Percentiles rank a stretch among this genome's conserved stretches.
Evolutionary conservation across 1,139 yeast genomes (phyloP).

Genomic region (Debaryomyces sp.): DNA sequence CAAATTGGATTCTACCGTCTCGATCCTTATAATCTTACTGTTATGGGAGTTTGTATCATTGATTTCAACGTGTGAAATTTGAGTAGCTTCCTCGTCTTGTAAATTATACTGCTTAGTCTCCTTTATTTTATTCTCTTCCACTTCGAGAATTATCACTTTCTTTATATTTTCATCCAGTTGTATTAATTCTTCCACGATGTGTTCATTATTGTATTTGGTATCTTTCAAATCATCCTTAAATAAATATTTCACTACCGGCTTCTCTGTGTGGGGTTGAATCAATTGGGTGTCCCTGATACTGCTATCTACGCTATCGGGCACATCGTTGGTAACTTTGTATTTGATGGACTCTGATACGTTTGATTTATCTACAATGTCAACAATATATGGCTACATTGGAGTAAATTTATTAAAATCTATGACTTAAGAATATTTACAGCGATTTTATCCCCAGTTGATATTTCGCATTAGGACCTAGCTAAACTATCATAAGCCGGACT

Average conservation of each 20-base stretch:
- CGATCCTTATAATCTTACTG: slow-evolving; percentile 1
- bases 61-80: slow-evolving; percentile 3
- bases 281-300: slow-evolving; percentile 4
- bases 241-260: slow-evolving; percentile 7
- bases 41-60: not conserved
- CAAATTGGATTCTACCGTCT: slow-evolving; percentile 3
- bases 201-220: not conserved
- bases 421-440: not conserved
- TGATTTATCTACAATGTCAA: slow-evolving; percentile 4
- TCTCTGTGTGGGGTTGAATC: not conserved
- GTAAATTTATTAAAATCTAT: not conserved
- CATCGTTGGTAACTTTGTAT: not conserved
- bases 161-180: slow-evolving; percentile 4
- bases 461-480: slow-evolving; percentile 24
- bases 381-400: slow-evolving; percentile 9
- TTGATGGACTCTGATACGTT: slow-evolving; percentile 4
- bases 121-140: slow-evolving; percentile 1
- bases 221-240: slow-evolving; percentile 7
- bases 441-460: not conserved
- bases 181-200: slow-evolving; percentile 4
- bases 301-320: slow-evolving; percentile 7
- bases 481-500: slow-evolving; percentile 63
- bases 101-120: slow-evolving; percentile 4
- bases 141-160: slow-evolving; percentile 6
- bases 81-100: slow-evolving; percentile 1